phyloP scores from a whole-genome alignment of 371 early-diverging fungal species.

The Zopfochytrium polystomum region DNA sequence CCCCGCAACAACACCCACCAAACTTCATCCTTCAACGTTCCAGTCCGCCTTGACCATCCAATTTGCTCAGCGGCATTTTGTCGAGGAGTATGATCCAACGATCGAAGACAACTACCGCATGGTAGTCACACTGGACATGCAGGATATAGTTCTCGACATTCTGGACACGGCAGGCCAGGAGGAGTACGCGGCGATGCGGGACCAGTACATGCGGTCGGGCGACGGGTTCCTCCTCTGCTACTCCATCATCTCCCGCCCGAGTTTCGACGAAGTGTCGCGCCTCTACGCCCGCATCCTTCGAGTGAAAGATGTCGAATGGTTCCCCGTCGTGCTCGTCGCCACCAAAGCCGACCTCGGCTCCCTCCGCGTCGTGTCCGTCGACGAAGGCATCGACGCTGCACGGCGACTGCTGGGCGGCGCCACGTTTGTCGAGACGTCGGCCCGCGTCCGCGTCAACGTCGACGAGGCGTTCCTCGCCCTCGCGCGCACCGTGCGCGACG shows the following conservation, averaged over 20 bases:
- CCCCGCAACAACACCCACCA: too few species aligned
- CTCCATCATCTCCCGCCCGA: slow-evolving; percentile 68
- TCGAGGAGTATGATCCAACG: slow-evolving; percentile 86
- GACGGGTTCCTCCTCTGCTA: slow-evolving; percentile 84
- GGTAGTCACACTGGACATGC: slow-evolving; percentile 79
- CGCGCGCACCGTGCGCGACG: slow-evolving; percentile 50
- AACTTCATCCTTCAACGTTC: too few species aligned
- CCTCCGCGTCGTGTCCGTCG: slow-evolving; percentile 67
- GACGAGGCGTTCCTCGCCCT: slow-evolving; percentile 88
- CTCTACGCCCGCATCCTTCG: slow-evolving; percentile 77
- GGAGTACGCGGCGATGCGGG: too few species aligned
- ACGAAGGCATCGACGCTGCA: slow-evolving; percentile 83
- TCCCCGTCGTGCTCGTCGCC: slow-evolving; percentile 89
- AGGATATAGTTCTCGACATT: slow-evolving; percentile 78
- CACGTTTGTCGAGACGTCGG: slow-evolving; percentile 88
- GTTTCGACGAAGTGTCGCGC: slow-evolving; percentile 74
- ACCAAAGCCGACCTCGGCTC: slow-evolving; percentile 90
- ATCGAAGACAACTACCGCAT: slow-evolving; percentile 93
- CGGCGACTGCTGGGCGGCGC: slow-evolving; percentile 66
- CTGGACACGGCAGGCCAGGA: too few species aligned
- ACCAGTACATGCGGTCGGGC: slow-evolving; percentile 83
- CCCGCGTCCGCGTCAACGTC: slow-evolving; percentile 86
- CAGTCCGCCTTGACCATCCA: slow-evolving; percentile 88
- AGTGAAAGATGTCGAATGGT: slow-evolving; percentile 74
- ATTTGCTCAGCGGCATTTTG: slow-evolving; percentile 87